phyloP scores from a whole-genome alignment of 306 rosid genomes.

The cucumber (Cucumis sativus) region DNA sequence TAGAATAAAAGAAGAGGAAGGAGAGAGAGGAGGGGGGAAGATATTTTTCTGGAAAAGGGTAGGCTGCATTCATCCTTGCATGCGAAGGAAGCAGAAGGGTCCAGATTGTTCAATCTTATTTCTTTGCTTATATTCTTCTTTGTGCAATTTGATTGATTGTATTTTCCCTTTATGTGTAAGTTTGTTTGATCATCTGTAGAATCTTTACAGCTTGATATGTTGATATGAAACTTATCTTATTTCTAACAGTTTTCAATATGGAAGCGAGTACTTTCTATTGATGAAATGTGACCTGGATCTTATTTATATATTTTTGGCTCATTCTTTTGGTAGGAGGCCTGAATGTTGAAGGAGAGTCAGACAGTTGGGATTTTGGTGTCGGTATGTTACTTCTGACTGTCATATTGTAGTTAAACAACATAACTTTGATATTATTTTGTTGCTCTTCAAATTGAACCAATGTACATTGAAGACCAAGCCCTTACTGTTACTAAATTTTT shows the following conservation, averaged over 20 bases:
- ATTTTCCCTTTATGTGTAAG: too few species aligned
- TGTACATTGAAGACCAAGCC: not conserved
- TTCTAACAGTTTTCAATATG: not conserved
- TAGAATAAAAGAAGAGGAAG: too few species aligned
- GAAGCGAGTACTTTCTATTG: not conserved
- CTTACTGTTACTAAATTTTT: not conserved
- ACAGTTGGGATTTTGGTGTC: conserved; percentile 90
- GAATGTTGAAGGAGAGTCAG: conserved; percentile 96
- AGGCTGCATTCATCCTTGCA: too few species aligned
- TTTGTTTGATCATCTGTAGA: too few species aligned
- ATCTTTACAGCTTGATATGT: not conserved
- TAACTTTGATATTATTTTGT: not conserved
- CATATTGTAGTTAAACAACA: not conserved
- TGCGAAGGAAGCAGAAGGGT: too few species aligned
- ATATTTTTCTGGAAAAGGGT: too few species aligned
- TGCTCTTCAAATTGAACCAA: not conserved
- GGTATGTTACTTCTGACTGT: conserved; percentile 33
- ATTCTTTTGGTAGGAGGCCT: conserved; percentile 52
- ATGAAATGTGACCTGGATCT: not conserved
- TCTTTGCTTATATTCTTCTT: too few species aligned
- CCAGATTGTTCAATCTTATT: too few species aligned
- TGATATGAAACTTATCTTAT: not conserved
- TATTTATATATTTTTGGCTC: not conserved
- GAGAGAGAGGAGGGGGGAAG: too few species aligned
- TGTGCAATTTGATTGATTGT: too few species aligned